Percentiles rank a stretch among this genome's conserved stretches.
phyloP scores from a whole-genome alignment of 306 rosid species.

The Lotus japonicus region DNA sequence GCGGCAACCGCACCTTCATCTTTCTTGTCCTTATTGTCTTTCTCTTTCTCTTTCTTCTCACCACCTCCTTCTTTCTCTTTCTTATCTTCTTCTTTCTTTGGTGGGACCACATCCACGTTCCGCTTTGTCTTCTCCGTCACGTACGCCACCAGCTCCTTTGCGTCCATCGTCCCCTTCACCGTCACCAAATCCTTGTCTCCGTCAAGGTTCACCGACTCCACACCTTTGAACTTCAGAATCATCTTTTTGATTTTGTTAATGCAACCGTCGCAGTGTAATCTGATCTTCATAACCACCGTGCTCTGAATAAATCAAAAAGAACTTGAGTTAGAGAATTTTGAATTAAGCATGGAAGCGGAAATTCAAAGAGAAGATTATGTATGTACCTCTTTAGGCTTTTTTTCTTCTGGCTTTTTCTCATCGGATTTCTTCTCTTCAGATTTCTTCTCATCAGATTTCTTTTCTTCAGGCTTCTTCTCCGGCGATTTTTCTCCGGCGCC shows the following conservation, averaged over 20 bases:
- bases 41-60: constrained; percentile 30
- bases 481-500: constrained; percentile 50
- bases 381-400: constrained; percentile 49
- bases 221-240: constrained; percentile 49
- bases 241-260: constrained; percentile 50
- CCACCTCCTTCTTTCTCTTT: constrained; percentile 36
- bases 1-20: constrained; percentile 2
- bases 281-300: constrained; percentile 66
- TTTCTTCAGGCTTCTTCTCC: constrained; percentile 56
- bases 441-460: constrained; percentile 29
- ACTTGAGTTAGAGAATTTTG: too few relatives aligned
- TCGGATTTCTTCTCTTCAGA: constrained; percentile 42
- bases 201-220: constrained; percentile 46
- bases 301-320: constrained; percentile 61
- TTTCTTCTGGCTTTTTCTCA: constrained; percentile 51
- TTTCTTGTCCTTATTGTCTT: constrained; percentile 27
- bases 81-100: constrained; percentile 51
- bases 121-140: constrained; percentile 48
- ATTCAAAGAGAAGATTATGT: too few relatives aligned
- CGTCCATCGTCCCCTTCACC: constrained; percentile 69
- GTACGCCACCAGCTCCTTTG: constrained; percentile 41
- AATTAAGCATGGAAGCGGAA: too few relatives aligned
- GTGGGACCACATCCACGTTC: constrained; percentile 56
- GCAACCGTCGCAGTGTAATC: constrained; percentile 93
- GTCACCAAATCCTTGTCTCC: constrained; percentile 60